Conservation (phyloP, 768 basidiomycete genomes). For the Kwoniella dendrophila region DNA sequence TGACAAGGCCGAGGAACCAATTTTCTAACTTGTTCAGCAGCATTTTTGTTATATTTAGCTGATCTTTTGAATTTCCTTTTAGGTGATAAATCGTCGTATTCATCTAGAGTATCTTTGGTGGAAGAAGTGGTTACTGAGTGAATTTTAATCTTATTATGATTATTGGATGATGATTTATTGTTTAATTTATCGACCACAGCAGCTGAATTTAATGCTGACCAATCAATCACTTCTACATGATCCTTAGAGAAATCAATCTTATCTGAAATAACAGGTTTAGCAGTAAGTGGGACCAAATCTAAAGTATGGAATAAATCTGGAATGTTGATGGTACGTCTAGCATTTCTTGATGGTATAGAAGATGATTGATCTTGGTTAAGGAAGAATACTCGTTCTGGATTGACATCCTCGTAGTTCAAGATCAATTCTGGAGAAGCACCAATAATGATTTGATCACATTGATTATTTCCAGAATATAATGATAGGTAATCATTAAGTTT, state of each 20-base stretch:
- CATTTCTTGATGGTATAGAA: background rate
- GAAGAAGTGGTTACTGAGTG: constrained; percentile 7
- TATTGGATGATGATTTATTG: background rate
- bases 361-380: background rate
- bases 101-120: too few species aligned
- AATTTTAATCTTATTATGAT: constrained; percentile 6
- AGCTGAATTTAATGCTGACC: background rate
- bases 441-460: constrained; percentile 46
- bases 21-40: constrained; percentile 26
- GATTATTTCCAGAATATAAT: constrained; percentile 34
- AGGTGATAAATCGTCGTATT: background rate
- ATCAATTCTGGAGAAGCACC: constrained; percentile 15
- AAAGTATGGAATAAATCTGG: constrained; percentile 38
- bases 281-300: constrained; percentile 10
- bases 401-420: background rate
- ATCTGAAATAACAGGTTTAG: background rate
- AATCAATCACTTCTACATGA: background rate
- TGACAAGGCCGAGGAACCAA: constrained; percentile 51
- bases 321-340: constrained; percentile 4
- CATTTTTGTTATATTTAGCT: constrained; percentile 7
- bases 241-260: constrained; percentile 3
- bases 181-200: constrained; percentile 9
- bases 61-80: constrained; percentile 3
- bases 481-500: constrained; percentile 45
- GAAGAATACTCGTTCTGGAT: background rate